A percentile compares a stretch with the other conserved stretches of the same genome.
Evolutionary conservation across 768 basidiomycete genomes (phyloP).

Genomic region (Daedaleopsis nitida): DNA sequence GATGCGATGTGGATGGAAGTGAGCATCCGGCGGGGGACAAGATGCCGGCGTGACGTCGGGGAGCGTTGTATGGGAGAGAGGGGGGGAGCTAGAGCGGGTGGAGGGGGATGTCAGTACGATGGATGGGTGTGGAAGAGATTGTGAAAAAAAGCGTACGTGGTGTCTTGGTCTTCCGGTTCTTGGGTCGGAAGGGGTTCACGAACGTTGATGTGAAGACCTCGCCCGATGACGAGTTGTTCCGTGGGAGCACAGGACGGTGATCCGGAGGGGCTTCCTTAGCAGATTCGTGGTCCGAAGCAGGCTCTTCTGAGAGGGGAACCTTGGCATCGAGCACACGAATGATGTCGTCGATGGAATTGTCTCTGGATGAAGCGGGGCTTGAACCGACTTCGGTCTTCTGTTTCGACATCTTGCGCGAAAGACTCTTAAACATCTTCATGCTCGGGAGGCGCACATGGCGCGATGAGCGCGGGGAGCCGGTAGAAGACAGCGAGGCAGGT

Average conservation of each 20-base stretch:
- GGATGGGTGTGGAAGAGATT: not conserved
- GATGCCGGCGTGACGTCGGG: slow-evolving; percentile 1
- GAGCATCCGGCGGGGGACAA: slow-evolving; percentile 9
- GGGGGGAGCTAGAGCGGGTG: not conserved
- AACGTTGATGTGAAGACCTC: slow-evolving; percentile 18
- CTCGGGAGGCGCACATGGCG: slow-evolving; percentile 7
- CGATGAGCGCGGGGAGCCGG: not conserved
- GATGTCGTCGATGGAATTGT: not conserved
- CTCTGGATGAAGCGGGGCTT: not conserved
- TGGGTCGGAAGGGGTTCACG: slow-evolving; percentile 20
- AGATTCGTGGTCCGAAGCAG: not conserved
- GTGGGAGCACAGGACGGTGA: not conserved
- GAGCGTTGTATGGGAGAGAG: not conserved
- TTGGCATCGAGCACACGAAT: no score
- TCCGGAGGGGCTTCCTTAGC: not conserved
- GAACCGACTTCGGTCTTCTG: not conserved
- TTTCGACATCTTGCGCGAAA: slow-evolving; percentile 9
- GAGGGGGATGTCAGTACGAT: not conserved
- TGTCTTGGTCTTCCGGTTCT: slow-evolving; percentile 4
- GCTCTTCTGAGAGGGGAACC: not conserved
- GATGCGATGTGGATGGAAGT: slow-evolving; percentile 8
- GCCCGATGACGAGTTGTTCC: not conserved
- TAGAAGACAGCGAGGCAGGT: not conserved
- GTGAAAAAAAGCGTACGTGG: not conserved
- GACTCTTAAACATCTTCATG: slow-evolving; percentile 13